Base-by-base conservation (phyloP, 164 flowering plant genomes). In the Aristolochia contorta region DNA sequence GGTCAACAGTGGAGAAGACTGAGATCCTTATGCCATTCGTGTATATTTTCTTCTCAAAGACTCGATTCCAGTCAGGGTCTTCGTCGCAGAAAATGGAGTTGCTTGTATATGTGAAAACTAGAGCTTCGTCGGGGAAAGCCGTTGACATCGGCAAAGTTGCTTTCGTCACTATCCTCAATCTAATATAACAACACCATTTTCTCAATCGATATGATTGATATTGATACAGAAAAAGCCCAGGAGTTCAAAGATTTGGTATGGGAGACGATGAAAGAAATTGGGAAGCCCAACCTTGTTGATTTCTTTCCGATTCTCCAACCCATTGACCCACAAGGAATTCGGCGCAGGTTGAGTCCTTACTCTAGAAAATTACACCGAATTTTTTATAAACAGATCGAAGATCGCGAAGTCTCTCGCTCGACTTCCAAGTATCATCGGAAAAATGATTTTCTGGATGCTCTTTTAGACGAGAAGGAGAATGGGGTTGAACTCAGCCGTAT, bases 201-300 rank as follows among this genome's bases (percentile, higher is more conserved):
- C 48, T 61, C 65, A 6, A 6, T 32, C 9, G 65, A 61, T 3
- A 20, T 52, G 48, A 57, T 61, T 1, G 65, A 61, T 16, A 12
- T 32, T 6, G 18, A 19, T 19, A 52, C 65, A 6, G 6, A 50
- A 3, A 16, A 48, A 5, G 65, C 57, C 10, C 30, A 37, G 37
- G 57, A 51, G 48, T 33, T 61, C 47, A 30, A 50, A 43, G 57
- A 33, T 8, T 7, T 61, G 1, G 22, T 52, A n/a, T 16, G 48
- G 30, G 20, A 6, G 13, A 6, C 52, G 6, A 12, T 25, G 14
- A 57, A 61, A 18, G 57, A 14, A 21, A 27, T 30, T 16, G 65
- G 54, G 14, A 30, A 25, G 47, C 65, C 65, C 12, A 61, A 61
- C 47, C 0, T 61, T 16, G 46, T 43, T 6, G 65, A 61, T 48